Evolutionary conservation across 1,284 basidiomycete species (phyloP), one percentile per base, ranked within the genome.

Genomic region (Puccinia sorghi): DNA sequence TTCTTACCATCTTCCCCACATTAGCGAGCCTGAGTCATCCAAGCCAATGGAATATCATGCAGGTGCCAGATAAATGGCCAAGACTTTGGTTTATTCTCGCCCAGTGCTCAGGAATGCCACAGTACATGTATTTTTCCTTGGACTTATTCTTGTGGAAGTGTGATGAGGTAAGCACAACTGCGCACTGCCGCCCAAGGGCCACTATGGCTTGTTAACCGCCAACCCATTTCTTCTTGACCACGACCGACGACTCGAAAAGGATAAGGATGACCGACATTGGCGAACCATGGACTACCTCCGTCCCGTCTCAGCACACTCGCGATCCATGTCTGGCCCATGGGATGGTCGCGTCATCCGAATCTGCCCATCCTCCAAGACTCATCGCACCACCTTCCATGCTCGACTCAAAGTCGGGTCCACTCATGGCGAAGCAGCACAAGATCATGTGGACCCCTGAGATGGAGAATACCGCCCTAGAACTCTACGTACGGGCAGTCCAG

Each of bases 361-460:
- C 64, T 13, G 43, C 37, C 12, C 64, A 67, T 20, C 20, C 64
- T 67, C 64, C 50, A 15, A 46, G 46, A 50, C 11, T 37, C 22
- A n/a, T 67, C 22, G n/a, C 64, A 27, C 17, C 41, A 8, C 22
- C 43, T 11, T 67, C 64, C 22, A 67, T 37, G 43, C 64, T 67
- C 64, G 64, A 67, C 11, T 43, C 64, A 12, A 67, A 67, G 22
- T 50, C 64, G 1, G 50, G n/a, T 50, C 64, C 64, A 67, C 43
- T 52, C 20, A 52, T 67, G 46, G 64, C 64, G 27, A 67, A 67
- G 22, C 64, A 67, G 25, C 64, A 67, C 67, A 70, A 70, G 50
- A 52, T 56, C 67, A 70, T 70, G 48, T 70, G 67, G 67, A 70
- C 67, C 20, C 67, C 67, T 22, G 67, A 70, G 67, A 70, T 70